Evolutionary conservation across 176 grass and related monocot species (phyloP), one percentile per base, ranked within the genome.

Genomic region (Urochloa ruziziensis): DNA sequence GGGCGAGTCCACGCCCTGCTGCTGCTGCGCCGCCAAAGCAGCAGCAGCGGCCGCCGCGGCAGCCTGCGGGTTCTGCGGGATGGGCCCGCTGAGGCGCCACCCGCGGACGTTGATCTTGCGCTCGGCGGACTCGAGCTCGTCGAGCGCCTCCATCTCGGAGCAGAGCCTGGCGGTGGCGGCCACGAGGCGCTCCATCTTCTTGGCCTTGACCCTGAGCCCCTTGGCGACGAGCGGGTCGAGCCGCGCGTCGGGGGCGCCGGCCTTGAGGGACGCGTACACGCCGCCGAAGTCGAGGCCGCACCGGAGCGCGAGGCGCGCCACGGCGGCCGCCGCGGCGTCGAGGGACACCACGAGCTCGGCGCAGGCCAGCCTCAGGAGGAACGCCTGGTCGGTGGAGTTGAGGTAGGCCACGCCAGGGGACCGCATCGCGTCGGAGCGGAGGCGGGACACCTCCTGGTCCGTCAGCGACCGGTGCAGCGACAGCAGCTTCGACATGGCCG

Each of bases 401-500:
- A 99, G 86, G 81, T 99, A 99, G 15, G 93, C 85, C 5, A 99
- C 96, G 23, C 96, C 96, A 5, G 82, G 52, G 0, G 93, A 92
- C 7, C 93, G 91, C 96, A 99, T 99, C 42, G 80, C 80, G 73
- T 99, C 91, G 70, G 89, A 78, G 1, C 93, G 93, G 23, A 99
- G 82, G 7, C 86, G 78, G 32, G 85, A 52, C 2, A 96, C 77
- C 80, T 96, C 91, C 48, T 39, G 60, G 52, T 96, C 96, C 40
- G 89, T 87, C 27, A 99, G 56, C 10, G 96, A 91, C 2, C 89
- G 77, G 75, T 99, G 89, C 52, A 99, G 89, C 36, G 93, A 92
- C 16, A 96, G 76, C 46, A 99, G 93, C 82, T 83, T 87, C n/a
- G 91, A 89, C 91, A 99, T 96, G 61, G 89, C 76, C 14, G 91